Evolutionary conservation across 2,329 filamentous ascomycete species (phyloP), one percentile per base, ranked within the genome.

Genomic region (Fragosphaeria purpurea): DNA sequence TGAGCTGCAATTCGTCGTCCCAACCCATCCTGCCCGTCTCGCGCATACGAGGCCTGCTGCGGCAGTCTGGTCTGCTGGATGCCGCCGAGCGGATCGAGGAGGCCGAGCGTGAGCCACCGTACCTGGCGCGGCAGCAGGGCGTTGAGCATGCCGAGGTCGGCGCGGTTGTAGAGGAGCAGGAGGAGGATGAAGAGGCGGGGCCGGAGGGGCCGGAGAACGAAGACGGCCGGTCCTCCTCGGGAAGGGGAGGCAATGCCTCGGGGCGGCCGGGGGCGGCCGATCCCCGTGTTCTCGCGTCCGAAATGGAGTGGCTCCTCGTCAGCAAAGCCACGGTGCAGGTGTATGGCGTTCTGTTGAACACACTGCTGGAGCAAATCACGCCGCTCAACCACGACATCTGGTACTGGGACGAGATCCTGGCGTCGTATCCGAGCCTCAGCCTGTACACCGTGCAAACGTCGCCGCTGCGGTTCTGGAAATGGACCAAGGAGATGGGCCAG

Each of bases 381-480:
- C 84, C 85, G 0, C 68, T 98, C 13, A 86, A 82, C 59, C 83
- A 95, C 57, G 89, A 95, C 58, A 83, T 95, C 31, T 90, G 85
- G 81, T 97, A 97, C 65, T 98, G 93, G 93, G 88, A 95, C 61
- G 86, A 93, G 57, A 78, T 96, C 2, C 70, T 95, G 34, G 79
- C 80, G 8, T 94, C 88, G 1, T 84, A 88, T 58, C 76, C 80
- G 46, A 87, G 85, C 61, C 90, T 86, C 56, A 84, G 82, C 35
- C 64, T 96, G 4, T 96, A 96, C 66, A 85, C 87, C 11, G 69
- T 94, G 7, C 93, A 98, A 65, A 95, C 84, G 0, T 88, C 85
- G 1, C 93, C 93, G 0, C 60, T 83, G 41, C 77, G 86, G 13
- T 65, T 95, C 37, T 91, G 82, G 80, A 69, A 73, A 4, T 88